Base-by-base conservation (phyloP, 805 yeast species). In the Barnettozyma populi region DNA sequence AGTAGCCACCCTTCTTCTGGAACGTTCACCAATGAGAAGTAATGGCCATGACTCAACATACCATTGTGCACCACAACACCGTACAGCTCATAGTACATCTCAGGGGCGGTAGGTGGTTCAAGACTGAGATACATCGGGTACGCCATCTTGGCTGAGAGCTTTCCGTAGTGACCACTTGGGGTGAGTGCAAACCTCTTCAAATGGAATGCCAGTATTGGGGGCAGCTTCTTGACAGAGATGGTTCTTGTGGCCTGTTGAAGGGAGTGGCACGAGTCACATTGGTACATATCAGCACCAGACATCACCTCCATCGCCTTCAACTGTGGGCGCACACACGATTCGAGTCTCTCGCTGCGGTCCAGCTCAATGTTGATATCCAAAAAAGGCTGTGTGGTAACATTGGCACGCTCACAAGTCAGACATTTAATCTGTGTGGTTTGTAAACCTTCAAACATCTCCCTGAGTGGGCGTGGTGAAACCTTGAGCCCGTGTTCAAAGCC, bases 1-100 rank as follows among this genome's bases (percentile, higher is more conserved):
- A 94, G 68, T 27, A 94, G 68, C 99, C 99, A 94, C 0, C 96
- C 90, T 36, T 79, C 78, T 20, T 76, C 73, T 46, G 78, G 81
- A 5, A 90, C 84, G 61, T 89, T 89, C 50, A 94, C 84, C 5
- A 94, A 70, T 0, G 96, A 77, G 9, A 94, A 92, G 64, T 94
- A 94, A 63, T 94, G 99, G 0, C 99, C 99, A 67, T 90, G 97
- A 70, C 89, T 90, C 1, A 98, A 97, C 4, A 97, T 95, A 6
- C 99, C 99, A 55, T 94, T 82, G 62, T 94, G 99, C 10, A 94
- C 90, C 11, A 94, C 94, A 38, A 92, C 82, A 0, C 92, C 88
- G 52, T 81, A 84, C 44, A 94, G 68, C 57, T 90, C 96, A 60
- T 90, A 94, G 18, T 82, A 71, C 56, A 78, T 79, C 2, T 78